Base-by-base conservation (phyloP, 1,284 basidiomycete species). In the Marasmius sp. region DNA sequence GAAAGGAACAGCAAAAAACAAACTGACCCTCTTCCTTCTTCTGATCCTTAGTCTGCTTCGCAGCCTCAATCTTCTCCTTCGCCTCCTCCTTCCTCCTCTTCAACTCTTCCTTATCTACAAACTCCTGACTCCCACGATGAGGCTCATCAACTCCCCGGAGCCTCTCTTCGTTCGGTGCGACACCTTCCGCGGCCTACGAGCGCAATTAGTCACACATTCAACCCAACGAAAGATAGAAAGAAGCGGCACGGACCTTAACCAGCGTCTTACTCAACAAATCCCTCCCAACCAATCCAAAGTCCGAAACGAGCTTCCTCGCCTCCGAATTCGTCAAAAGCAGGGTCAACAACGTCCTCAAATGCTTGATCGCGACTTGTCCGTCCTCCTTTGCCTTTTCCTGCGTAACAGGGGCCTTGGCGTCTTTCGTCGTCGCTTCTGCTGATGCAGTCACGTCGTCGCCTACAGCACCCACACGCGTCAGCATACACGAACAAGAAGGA, bases 271-370 rank as follows among this genome's bases (percentile, higher is more conserved):
- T 88, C 64, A 97, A 88, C 61, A 97, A 80, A 76, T 97, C 94
- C 60, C 94, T 91, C 0, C 93, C 94, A 62, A 96, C 88, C 65
- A 93, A 73, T 33, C 87, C 87, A 67, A 94, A 86, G 75, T 97
- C 94, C 39, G 85, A 85, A 59, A 95, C 74, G 57, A 96, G 88
- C 76, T 97, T 97, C 71, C 94, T 91, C 43, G 93, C 89, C 77
- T 97, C 95, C 0, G 89, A 89, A 79, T 97, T 97, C 72, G 94
- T 96, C 66, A 94, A 80, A 69, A 97, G 83, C 67, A 97, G 89
- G 22, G 84, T 85, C 58, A 92, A 77, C 55, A 97, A 83, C 0
- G 93, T 94, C 65, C 93, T 90, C n/a, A 97, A 83, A 74, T 97
- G 92, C 27, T 77, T 70, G 62, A 82, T 79, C 8, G 79, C 78